Evolutionary conservation across 768 basidiomycete genomes (phyloP), one percentile per base, ranked within the genome.

Genomic region (Myochromella boudieri): DNA sequence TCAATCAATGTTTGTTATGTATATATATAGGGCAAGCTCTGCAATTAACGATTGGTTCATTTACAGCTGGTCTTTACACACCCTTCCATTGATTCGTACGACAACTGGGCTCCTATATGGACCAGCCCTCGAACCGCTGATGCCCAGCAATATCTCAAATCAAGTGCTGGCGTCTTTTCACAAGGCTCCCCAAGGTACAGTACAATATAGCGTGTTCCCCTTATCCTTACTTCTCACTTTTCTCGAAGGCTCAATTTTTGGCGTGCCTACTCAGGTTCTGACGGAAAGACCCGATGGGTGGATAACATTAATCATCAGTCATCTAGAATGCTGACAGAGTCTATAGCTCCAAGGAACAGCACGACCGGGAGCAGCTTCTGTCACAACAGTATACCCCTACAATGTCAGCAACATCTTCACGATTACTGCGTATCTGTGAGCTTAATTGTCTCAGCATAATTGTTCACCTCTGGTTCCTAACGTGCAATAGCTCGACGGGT

Each of bases 41-140:
- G n/a, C 25, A 25, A 29, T 15, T 42, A 3, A 29, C 20, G 4
- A 14, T 24, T 21, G 20, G 8, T 11, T 48, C 18, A 31, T 15
- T 21, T 34, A 21, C 46, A 80, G 76, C 61, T 83, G 54, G 78
- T 84, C 20, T 83, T 85, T 66, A 82, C 78, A 4, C 82, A 84
- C 59, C 81, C 82, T 1, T 69, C 68, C 32, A 68, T 85, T 49
- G 79, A 84, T 54, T 72, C 79, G 1, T 83, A 83, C 55, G 79
- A 84, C 11, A 83, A 82, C 61, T 85, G 82, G 82, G 76, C 74
- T 2, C 53, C 72, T 24, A 76, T 82, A 3, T 82, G 77, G 79
- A 62, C 65, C 24, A 64, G 65, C 60, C 82, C 82, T 20, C 70
- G 75, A 17, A 58, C 76, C 6, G 78, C 80, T 3, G 82, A 85